These are phyloP conservation scores for Begonia fuchsioides DNA, from an alignment of 306 rosid genomes.

Conservation along the genomic window DNA sequence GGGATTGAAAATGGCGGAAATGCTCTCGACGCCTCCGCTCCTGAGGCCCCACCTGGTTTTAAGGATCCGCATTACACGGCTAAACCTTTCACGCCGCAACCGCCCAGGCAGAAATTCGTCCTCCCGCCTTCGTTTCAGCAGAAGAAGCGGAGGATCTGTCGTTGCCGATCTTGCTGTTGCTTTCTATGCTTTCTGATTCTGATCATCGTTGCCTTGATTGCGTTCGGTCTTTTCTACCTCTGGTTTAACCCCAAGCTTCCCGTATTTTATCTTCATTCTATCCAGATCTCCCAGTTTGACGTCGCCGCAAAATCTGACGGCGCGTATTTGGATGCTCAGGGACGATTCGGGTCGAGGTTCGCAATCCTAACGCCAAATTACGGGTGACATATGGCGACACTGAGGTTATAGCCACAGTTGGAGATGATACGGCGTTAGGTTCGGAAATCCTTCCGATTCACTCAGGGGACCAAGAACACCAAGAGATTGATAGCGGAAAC, in stretches of 20 bases:
- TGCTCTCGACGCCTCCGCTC: constrained; percentile 25
- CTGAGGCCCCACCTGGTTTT: constrained; percentile 73
- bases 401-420: constrained; percentile 4
- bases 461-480: constrained; percentile 18
- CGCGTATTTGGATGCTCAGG: constrained; percentile 28
- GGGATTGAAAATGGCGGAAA: constrained; percentile 19
- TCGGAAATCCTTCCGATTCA: constrained; percentile 12
- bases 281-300: constrained; percentile 29
- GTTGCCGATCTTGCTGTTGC: constrained; percentile 39
- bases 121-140: constrained; percentile 30
- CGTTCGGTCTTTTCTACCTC: constrained; percentile 37
- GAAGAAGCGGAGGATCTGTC: constrained; percentile 13
- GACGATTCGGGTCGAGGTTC: constrained; percentile 29
- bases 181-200: constrained; percentile 24
- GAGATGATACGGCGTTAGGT: constrained; percentile 20
- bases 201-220: constrained; percentile 13
- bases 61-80: constrained; percentile 14
- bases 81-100: constrained; percentile 6
- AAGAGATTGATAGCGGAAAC: constrained; percentile 31
- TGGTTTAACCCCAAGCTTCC: constrained; percentile 46
- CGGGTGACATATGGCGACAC: constrained; percentile 18
- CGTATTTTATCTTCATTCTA: constrained; percentile 34
- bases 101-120: constrained; percentile 15
- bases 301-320: constrained; percentile 24
- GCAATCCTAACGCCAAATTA: constrained; percentile 35